These are phyloP conservation scores for Pythium diclinum DNA, from an alignment of 352 stramenopile species.

Conservation along the genomic window DNA sequence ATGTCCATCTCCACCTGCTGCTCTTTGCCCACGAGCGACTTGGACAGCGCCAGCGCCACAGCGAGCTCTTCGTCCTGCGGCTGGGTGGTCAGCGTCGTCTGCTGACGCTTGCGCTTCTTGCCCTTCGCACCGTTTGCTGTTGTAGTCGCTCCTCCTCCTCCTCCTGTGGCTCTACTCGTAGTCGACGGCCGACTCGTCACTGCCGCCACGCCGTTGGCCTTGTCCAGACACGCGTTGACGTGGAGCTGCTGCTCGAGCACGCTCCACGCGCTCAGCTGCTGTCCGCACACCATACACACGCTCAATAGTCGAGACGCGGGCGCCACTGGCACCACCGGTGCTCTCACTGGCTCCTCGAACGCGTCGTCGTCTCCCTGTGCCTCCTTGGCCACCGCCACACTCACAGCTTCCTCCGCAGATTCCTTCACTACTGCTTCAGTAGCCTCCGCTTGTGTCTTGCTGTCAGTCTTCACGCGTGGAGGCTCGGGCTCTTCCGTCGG, in stretches of 20 bases:
- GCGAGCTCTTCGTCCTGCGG: constrained; percentile 37
- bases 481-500: neutral
- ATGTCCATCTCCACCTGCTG: constrained; percentile 47
- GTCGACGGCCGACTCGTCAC: neutral
- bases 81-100: constrained; percentile 8
- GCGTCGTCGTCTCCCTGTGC: constrained; percentile 13
- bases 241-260: constrained; percentile 36
- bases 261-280: constrained; percentile 34
- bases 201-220: constrained; percentile 9
- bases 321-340: neutral
- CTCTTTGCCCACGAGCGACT: constrained; percentile 36
- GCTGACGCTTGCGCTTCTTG: constrained; percentile 29
- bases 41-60: constrained; percentile 38
- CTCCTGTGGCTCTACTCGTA: constrained; percentile 1
- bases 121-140: neutral
- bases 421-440: neutral
- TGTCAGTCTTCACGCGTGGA: neutral
- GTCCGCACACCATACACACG: constrained; percentile 36
- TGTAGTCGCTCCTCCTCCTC: constrained; percentile 27
- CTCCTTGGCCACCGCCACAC: neutral
- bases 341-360: constrained; percentile 8
- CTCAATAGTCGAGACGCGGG: constrained; percentile 26
- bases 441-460: neutral
- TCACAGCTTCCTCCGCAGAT: neutral
- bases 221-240: constrained; percentile 40